Evolutionary conservation across 2,329 filamentous ascomycete genomes (phyloP), one percentile per base, ranked within the genome.

Genomic region (Teratosphaeria epicoccoides): DNA sequence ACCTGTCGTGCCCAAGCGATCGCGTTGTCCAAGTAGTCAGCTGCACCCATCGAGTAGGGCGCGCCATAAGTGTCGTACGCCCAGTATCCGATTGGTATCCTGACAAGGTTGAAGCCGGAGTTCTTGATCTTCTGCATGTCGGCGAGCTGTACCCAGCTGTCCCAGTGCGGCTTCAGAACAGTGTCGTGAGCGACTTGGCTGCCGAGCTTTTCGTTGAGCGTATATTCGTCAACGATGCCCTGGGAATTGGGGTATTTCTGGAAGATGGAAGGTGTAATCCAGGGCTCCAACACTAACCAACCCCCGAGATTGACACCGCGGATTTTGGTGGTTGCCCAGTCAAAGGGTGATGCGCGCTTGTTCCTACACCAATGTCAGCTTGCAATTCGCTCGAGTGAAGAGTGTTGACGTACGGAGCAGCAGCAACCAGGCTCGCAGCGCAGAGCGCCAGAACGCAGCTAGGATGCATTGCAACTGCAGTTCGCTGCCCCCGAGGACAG

Each of bases 51-150:
- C 2, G 74, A 72, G 56, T 80, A 82, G 1, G 78, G 73, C 24
- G 73, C 66, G 26, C 69, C 68, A 24, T 68, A 64, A 12, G 76
- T 75, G 49, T 76, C 70, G 55, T 78, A 80, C 14, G 79, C 78
- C 79, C 79, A 82, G 61, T 74, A 82, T 6, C 78, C 78, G 50
- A 82, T 71, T 0, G 79, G 79, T 33, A 82, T 77, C 12, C 79
- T 71, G 9, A 82, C 76, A 9, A 78, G 67, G 61, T 82, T 82
- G 66, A 82, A 78, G 5, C 79, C 79, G 0, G 76, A 72, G 29
- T 73, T 64, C 17, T 72, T 72, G 58, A 82, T 82, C 57, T 75
- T 78, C 59, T 77, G 67, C 62, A 83, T 79, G 59, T 82, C 79
- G 11, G 65, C 59, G 57, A 70, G 72, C 12, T 69, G 71, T 11